These are phyloP conservation scores for Centaurea solstitialis DNA, from an alignment of 129 eudicot species.

Conservation along the genomic window DNA sequence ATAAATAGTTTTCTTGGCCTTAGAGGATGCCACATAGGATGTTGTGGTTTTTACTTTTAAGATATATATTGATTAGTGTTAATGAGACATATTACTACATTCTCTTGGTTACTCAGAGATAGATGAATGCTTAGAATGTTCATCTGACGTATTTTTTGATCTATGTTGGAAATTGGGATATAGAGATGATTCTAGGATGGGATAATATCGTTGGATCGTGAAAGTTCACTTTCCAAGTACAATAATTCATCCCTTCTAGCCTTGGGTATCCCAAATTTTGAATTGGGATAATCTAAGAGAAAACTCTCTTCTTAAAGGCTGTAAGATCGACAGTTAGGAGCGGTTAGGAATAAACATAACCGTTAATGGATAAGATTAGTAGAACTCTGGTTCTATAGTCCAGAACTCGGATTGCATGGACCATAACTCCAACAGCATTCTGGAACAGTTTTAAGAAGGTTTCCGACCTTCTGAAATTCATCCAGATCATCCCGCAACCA, in stretches of 20 bases:
- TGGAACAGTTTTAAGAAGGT: neutral
- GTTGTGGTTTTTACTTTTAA: no score
- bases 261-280: neutral
- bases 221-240: neutral
- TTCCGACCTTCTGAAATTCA: neutral
- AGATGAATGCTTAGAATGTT: neutral
- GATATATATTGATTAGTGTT: no score
- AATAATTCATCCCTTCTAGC: neutral
- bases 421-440: neutral
- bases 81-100: neutral
- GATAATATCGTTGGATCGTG: neutral
- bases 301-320: neutral
- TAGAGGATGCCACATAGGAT: no score
- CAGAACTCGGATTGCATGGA: neutral
- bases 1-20: no score
- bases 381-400: neutral
- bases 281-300: neutral
- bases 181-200: neutral
- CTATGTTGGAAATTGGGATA: neutral
- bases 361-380: no score
- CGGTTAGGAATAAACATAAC: no score
- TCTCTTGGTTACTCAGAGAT: neutral
- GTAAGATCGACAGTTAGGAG: no score
- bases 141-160: neutral
- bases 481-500: neutral